phyloP scores from a whole-genome alignment of 495 filamentous ascomycete species.

The Lindgomyces ingoldianus region DNA sequence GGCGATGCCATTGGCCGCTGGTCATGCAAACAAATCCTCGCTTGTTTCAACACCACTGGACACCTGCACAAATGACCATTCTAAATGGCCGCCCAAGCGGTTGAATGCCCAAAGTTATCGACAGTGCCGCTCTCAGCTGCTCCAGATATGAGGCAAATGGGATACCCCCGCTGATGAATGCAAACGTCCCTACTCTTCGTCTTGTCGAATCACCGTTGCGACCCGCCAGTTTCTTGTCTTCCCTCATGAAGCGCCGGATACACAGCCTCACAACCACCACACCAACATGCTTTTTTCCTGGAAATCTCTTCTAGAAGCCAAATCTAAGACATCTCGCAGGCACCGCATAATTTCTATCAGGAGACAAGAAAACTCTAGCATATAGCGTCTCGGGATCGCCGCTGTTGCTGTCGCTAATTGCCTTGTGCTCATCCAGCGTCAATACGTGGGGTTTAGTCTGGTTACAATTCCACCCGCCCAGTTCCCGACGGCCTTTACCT shows the following conservation, averaged over 20 bases:
- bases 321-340: background rate
- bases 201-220: background rate
- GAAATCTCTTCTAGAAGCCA: background rate
- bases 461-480: conserved; percentile 4
- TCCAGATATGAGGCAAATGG: background rate
- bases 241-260: background rate
- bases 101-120: background rate
- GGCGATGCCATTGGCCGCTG: conserved; percentile 7
- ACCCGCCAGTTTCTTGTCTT: background rate
- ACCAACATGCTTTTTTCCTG: background rate
- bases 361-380: conserved; percentile 5
- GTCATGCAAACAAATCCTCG: conserved; percentile 9
- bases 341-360: conserved; percentile 1
- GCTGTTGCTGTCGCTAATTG: background rate
- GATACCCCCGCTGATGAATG: background rate
- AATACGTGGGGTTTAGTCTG: background rate
- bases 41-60: conserved; percentile 11
- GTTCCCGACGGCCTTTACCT: conserved; percentile 6
- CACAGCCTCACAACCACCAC: background rate
- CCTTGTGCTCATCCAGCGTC: background rate
- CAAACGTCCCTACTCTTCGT: background rate
- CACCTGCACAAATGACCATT: conserved; percentile 10
- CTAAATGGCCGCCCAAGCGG: conserved; percentile 2
- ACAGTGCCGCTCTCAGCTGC: background rate
- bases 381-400: conserved; percentile 28